Percentiles rank a stretch among this genome's conserved stretches.
These are phyloP conservation scores for Colletotrichum spinosum DNA, from an alignment of 2,329 filamentous ascomycete genomes.

Conservation along the genomic window DNA sequence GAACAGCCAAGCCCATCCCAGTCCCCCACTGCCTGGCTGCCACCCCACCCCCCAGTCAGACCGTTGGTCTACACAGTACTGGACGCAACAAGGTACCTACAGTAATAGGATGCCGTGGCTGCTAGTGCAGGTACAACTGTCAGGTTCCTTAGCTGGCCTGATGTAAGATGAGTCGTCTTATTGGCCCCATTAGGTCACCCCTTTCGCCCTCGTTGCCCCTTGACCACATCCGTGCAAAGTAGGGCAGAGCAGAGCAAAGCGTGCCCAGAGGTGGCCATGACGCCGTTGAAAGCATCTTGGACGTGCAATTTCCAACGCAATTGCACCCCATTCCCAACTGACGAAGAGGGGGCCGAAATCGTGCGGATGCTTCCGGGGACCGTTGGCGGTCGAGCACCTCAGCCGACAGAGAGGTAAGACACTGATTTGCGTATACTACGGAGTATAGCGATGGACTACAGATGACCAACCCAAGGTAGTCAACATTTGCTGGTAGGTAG, in stretches of 20 bases:
- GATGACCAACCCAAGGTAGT: too few species aligned
- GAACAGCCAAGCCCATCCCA: slow-evolving; percentile 25
- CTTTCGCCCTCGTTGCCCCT: slow-evolving; percentile 22
- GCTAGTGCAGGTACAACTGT: background rate
- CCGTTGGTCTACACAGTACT: background rate
- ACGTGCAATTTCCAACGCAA: slow-evolving; percentile 26
- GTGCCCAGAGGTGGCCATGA: slow-evolving; percentile 29
- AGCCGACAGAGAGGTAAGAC: too few species aligned
- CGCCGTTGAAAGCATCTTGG: slow-evolving; percentile 37
- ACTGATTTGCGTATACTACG: background rate
- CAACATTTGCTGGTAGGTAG: too few species aligned
- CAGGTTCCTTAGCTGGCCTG: background rate
- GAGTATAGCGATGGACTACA: background rate
- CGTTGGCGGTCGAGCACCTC: slow-evolving; percentile 9
- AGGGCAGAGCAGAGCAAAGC: too few species aligned
- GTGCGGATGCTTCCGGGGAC: slow-evolving; percentile 22
- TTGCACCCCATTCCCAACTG: slow-evolving; percentile 1
- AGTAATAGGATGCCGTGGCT: too few species aligned
- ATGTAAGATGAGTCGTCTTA: slow-evolving; percentile 30
- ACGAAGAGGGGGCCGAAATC: slow-evolving; percentile 13
- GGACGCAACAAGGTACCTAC: background rate
- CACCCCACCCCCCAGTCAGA: slow-evolving; percentile 2
- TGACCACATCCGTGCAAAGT: slow-evolving; percentile 26
- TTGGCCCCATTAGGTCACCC: slow-evolving; percentile 17
- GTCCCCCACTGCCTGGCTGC: slow-evolving; percentile 21